Conservation (phyloP, 83 land plant genomes). For the Picea engelmannii region DNA sequence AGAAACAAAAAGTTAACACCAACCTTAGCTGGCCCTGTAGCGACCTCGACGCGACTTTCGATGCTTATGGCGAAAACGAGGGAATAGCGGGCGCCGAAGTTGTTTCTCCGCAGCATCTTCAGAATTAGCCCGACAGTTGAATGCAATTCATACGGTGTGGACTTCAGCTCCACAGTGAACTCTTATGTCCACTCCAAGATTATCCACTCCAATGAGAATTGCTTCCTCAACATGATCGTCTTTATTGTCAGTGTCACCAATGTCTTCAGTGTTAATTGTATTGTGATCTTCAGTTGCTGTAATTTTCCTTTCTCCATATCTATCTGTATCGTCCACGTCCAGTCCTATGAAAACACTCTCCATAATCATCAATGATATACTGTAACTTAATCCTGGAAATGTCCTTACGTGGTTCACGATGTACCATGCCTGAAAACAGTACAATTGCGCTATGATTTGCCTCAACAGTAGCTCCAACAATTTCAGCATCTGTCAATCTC, state of each 20-base stretch:
- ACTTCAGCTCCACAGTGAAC: conserved; percentile 46
- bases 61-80: conserved; percentile 34
- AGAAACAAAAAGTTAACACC: neutral
- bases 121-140: conserved; percentile 44
- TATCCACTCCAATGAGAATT: conserved; percentile 60
- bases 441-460: conserved; percentile 54
- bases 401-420: conserved; percentile 50
- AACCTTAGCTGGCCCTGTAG: conserved; percentile 1
- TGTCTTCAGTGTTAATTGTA: too few species aligned
- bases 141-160: conserved; percentile 56
- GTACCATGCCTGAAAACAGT: conserved; percentile 55
- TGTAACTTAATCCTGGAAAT: too few species aligned
- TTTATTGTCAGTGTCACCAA: too few species aligned
- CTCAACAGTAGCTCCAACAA: conserved; percentile 69
- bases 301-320: too few species aligned
- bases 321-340: too few species aligned
- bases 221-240: conserved; percentile 30
- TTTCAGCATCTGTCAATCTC: conserved; percentile 55
- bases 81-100: conserved; percentile 49
- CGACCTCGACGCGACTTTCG: neutral
- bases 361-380: too few species aligned
- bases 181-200: conserved; percentile 69
- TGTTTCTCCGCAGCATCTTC: conserved; percentile 62
- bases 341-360: too few species aligned
- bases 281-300: too few species aligned